Percentiles rank a stretch among this genome's conserved stretches.
These are phyloP conservation scores for Scenedesmus sp. DNA, from an alignment of 163 green algal species.

Conservation along the genomic window DNA sequence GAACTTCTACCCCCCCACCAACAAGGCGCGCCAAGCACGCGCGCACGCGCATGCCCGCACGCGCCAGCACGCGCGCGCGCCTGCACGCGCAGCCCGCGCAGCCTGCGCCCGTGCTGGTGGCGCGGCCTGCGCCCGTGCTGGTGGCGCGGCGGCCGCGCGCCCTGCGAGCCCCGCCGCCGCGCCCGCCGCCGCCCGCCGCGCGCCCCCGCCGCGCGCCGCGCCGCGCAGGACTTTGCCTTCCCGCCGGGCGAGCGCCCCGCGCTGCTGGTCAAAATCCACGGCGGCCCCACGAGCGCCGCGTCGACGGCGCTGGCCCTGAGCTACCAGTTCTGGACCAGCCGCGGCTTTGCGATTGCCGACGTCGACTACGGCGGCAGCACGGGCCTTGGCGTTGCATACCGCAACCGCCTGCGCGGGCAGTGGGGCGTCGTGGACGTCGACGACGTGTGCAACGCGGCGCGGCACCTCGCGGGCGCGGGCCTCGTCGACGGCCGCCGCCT, in stretches of 20 bases:
- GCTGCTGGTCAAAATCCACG: conserved; percentile 83
- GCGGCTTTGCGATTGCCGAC: conserved; percentile 77
- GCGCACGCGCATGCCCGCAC: too few species aligned
- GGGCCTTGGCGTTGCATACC: conserved; percentile 76
- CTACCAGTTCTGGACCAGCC: conserved; percentile 81
- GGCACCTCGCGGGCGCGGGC: conserved; percentile 61
- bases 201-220: too few species aligned
- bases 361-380: conserved; percentile 82
- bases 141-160: too few species aligned
- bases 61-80: too few species aligned
- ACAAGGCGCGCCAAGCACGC: too few species aligned
- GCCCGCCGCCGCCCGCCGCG: too few species aligned
- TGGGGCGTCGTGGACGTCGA: conserved; percentile 86
- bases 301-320: conserved; percentile 58
- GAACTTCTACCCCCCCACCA: conserved; percentile 71
- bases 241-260: conserved; percentile 65
- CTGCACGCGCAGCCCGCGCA: too few species aligned
- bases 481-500: conserved; percentile 63
- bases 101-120: too few species aligned
- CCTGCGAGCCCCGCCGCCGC: too few species aligned
- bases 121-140: too few species aligned
- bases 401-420: conserved; percentile 64
- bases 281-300: conserved; percentile 74
- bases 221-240: conserved; percentile 66
- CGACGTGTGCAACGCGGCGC: conserved; percentile 73